These are phyloP conservation scores for Fusarium praegraminearum DNA, from an alignment of 2,329 filamentous ascomycete genomes.

Conservation along the genomic window DNA sequence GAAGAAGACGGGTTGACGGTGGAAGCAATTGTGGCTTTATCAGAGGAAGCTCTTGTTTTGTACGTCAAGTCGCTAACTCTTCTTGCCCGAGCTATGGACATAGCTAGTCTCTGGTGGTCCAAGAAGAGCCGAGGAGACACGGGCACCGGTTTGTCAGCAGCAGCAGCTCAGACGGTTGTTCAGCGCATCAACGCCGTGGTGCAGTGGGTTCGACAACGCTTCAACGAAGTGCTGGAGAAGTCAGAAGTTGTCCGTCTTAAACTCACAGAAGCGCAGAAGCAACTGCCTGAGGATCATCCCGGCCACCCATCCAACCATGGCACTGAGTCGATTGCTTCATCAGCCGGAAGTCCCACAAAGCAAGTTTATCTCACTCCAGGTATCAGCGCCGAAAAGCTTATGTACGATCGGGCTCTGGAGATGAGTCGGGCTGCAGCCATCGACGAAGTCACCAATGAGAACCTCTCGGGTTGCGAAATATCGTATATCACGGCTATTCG, in stretches of 20 bases:
- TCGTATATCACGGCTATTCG: slow-evolving; percentile 93
- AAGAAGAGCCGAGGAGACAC: slow-evolving; percentile 77
- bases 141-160: slow-evolving; percentile 55
- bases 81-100: slow-evolving; percentile 94
- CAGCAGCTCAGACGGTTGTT: slow-evolving; percentile 63
- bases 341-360: slow-evolving; percentile 74
- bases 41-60: slow-evolving; percentile 93
- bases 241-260: slow-evolving; percentile 93
- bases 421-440: slow-evolving; percentile 97
- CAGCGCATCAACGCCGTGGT: slow-evolving; percentile 91
- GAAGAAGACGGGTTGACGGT: slow-evolving; percentile 83
- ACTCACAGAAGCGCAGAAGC: slow-evolving; percentile 85
- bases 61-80: slow-evolving; percentile 95
- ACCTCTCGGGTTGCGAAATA: slow-evolving; percentile 87
- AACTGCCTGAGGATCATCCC: slow-evolving; percentile 85
- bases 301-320: slow-evolving; percentile 85
- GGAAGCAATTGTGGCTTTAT: slow-evolving; percentile 86
- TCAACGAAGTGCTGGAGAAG: slow-evolving; percentile 98
- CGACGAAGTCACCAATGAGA: slow-evolving; percentile 93
- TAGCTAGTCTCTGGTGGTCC: slow-evolving; percentile 92
- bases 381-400: slow-evolving; percentile 93
- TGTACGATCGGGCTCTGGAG: slow-evolving; percentile 97
- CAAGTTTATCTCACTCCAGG: slow-evolving; percentile 88
- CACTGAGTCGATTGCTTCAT: slow-evolving; percentile 66
- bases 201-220: slow-evolving; percentile 92